Base-by-base conservation (phyloP, 2,329 filamentous ascomycete genomes). In the Cordyceps cateniannulata region DNA sequence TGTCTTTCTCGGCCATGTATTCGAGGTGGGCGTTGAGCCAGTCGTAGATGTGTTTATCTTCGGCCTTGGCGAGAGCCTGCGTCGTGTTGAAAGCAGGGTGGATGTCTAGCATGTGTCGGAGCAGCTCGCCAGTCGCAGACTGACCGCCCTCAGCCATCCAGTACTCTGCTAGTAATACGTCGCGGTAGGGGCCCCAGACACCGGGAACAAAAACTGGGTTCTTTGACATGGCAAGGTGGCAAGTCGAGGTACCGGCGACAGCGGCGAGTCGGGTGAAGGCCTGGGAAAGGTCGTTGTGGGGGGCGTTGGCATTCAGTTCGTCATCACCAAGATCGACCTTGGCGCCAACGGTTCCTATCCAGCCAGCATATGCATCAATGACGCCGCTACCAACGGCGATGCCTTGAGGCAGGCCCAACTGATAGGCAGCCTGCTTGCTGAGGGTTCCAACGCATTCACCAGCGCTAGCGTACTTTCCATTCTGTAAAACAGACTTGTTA, bases 141-240 rank as follows among this genome's bases (percentile, higher is more conserved):
- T 99, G 95, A 14, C 95, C 95, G 66, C 95, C 95, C 74, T 99
- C 95, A 18, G 95, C 92, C 84, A 99, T 90, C 95, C 95, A 99
- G 77, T 88, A 96, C 62, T 87, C 87, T 0, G 95, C 93, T 22
- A 98, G 84, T 47, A 99, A 82, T 5, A 96, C 95, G 70, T 99
- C 95, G 62, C 92, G 84, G 78, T 99, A 99, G 0, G 95, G 95
- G 1, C 95, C 95, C 95, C 95, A 99, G 25, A 99, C 93, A 40
- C 95, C 95, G 56, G 90, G 85, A 14, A 97, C 95, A 70, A 99
- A 99, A 27, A 98, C 89, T 0, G 95, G 90, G 42, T 96, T 85
- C 66, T 88, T 88, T 8, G 93, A 96, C 90, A 99, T 96, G 73
- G 93, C 95, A 60, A 99, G 79, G 75, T 99, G 95, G 76, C 95